Conservation (phyloP, 768 basidiomycete genomes). For the Psilocybe azurescens region DNA sequence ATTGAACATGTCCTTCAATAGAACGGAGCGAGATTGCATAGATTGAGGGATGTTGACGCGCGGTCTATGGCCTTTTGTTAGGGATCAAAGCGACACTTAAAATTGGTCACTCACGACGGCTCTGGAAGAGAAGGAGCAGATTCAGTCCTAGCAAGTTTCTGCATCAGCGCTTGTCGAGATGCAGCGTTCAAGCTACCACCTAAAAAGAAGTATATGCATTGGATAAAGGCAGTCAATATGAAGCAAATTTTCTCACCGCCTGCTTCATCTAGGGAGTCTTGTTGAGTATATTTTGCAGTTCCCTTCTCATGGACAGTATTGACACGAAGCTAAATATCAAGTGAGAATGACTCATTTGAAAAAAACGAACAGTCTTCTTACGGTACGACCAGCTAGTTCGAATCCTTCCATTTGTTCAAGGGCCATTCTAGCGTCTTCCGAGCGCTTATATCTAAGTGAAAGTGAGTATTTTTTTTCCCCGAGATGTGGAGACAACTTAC, state of each 20-base stretch:
- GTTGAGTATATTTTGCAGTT: conserved; percentile 71
- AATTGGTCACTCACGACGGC: conserved; percentile 57
- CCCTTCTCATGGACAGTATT: conserved; percentile 95
- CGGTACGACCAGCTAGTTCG: conserved; percentile 93
- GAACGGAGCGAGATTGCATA: conserved; percentile 88
- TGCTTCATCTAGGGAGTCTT: conserved; percentile 86
- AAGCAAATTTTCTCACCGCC: conserved; percentile 61
- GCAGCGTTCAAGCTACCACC: conserved; percentile 98
- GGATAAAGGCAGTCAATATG: neutral
- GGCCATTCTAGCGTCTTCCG: conserved; percentile 96
- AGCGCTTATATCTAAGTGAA: conserved; percentile 73
- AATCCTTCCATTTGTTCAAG: conserved; percentile 99
- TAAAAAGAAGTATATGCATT: conserved; percentile 34
- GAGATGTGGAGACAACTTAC: conserved; percentile 48
- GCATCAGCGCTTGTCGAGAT: conserved; percentile 99
- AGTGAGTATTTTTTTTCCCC: neutral
- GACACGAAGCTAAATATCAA: conserved; percentile 68
- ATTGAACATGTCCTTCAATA: conserved; percentile 95
- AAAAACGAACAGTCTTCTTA: conserved; percentile 41
- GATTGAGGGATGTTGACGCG: conserved; percentile 82
- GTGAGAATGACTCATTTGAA: neutral
- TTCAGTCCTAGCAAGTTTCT: conserved; percentile 98
- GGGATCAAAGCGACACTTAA: neutral
- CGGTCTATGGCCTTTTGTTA: conserved; percentile 45
- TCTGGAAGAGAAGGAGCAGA: conserved; percentile 59